Evolutionary conservation across 2,329 filamentous ascomycete species (phyloP).

Genomic region (Emydomyces testavorans): DNA sequence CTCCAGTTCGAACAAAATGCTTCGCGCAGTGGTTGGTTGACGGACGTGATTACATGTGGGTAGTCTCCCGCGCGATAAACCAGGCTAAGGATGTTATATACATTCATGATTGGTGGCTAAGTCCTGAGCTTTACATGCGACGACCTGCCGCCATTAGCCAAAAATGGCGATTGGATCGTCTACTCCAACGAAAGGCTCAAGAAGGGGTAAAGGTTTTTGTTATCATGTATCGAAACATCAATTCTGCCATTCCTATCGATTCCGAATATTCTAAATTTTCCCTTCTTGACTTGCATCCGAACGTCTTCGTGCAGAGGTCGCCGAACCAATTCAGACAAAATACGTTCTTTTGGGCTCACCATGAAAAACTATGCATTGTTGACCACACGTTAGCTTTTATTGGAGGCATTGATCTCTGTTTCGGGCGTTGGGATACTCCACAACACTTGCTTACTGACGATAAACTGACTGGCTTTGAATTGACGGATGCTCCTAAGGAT

Average conservation of each 20-base stretch:
- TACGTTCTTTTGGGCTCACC: slow-evolving; percentile 97
- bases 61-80: slow-evolving; percentile 82
- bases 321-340: slow-evolving; percentile 98
- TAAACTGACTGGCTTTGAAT: slow-evolving; percentile 66
- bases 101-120: slow-evolving; percentile 91
- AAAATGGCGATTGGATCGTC: slow-evolving; percentile 74
- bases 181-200: slow-evolving; percentile 80
- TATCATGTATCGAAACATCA: slow-evolving; percentile 82
- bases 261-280: slow-evolving; percentile 98
- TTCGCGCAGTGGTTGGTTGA: slow-evolving; percentile 95
- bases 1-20: slow-evolving; percentile 75
- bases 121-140: slow-evolving; percentile 73
- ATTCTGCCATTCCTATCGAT: slow-evolving; percentile 92
- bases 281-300: slow-evolving; percentile 84
- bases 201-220: slow-evolving; percentile 91
- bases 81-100: slow-evolving; percentile 87
- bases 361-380: slow-evolving; percentile 94
- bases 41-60: slow-evolving; percentile 89
- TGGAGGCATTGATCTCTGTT: slow-evolving; percentile 87
- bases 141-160: slow-evolving; percentile 72
- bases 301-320: slow-evolving; percentile 92
- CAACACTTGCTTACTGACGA: slow-evolving; percentile 80
- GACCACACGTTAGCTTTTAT: slow-evolving; percentile 92
- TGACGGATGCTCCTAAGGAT: slow-evolving; percentile 51
- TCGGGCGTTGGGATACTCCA: slow-evolving; percentile 82